Base-by-base conservation (phyloP, 345 rosid species). In the Ricinus communis region DNA sequence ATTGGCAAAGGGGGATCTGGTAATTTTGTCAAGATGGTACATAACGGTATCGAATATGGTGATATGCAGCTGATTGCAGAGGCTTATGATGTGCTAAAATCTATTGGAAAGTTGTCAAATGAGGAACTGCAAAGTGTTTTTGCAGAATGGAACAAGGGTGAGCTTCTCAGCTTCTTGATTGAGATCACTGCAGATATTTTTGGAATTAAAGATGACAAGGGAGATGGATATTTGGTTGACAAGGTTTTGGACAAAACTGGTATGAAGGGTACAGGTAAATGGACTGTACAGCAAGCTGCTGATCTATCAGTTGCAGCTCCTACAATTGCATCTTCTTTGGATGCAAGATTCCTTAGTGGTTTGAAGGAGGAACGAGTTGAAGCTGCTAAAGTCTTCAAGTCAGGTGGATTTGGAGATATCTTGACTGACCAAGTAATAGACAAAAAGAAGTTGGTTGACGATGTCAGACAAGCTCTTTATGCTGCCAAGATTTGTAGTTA, bases 261-360 rank as follows among this genome's bases (percentile, higher is more conserved):
- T 47, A 93, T 93, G 98, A 93, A 93, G 76, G 98, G 97, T 71
- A 93, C 98, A 5, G 97, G 98, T 3, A 91, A 94, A 82, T 91
- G 98, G 98, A 94, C 98, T 0, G 98, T 94, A 19, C 98, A 94
- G 74, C 98, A 94, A 82, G 98, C 98, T 24, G 98, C 98, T 56
- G 97, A 94, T 71, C 84, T 94, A 14, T 94, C 98, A 15, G 85
- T 94, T 19, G 95, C 97, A 22, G 93, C 97, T 69, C 98, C 98
- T 18, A 94, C 98, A 52, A 91, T 94, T 57, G 96, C 88, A 12
- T 68, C 98, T 49, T 94, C 98, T 5, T 84, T 94, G 72, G 98
- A 94, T 71, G 87, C 93, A 24, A 83, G 98, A 81, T 94, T 91
- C 74, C 93, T 91, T 33, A 91, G 96, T 22, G 98, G 98, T 47